A percentile compares a stretch with the other conserved stretches of the same genome.
Conservation (phyloP, 495 filamentous ascomycete species). For the Eremomyces bilateralis region DNA sequence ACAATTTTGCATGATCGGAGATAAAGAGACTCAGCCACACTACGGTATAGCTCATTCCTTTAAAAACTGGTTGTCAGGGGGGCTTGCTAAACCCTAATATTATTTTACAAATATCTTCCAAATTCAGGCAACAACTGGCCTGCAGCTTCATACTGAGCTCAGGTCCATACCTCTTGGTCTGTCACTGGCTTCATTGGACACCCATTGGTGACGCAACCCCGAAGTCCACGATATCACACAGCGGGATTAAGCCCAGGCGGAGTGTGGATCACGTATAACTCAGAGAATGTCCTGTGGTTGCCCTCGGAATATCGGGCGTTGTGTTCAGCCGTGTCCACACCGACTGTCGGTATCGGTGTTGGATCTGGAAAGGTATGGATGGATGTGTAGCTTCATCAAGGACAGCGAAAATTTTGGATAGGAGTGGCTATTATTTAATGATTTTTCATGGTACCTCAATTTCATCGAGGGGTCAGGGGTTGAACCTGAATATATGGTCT, state of each 20-base stretch:
- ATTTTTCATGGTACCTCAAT: slow-evolving; percentile 8
- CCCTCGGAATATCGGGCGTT: slow-evolving; percentile 14
- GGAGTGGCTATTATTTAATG: slow-evolving; percentile 12
- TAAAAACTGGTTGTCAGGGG: too few species aligned
- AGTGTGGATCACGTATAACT: slow-evolving; percentile 12
- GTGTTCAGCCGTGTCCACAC: slow-evolving; percentile 10
- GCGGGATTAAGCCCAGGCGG: slow-evolving; percentile 9
- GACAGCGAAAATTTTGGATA: too few species aligned
- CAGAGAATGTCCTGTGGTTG: slow-evolving; percentile 11
- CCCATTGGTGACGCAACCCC: background rate
- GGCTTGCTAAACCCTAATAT: too few species aligned
- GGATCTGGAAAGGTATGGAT: slow-evolving; percentile 11
- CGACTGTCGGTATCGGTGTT: slow-evolving; percentile 6
- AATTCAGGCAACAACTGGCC: too few species aligned
- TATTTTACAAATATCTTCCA: too few species aligned
- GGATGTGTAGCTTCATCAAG: too few species aligned
- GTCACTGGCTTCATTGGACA: too few species aligned
- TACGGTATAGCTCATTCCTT: too few species aligned
- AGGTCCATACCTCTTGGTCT: too few species aligned
- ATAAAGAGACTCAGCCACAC: too few species aligned
- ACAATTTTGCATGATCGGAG: too few species aligned
- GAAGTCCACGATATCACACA: slow-evolving; percentile 7
- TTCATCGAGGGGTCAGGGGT: slow-evolving; percentile 3
- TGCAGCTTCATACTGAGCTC: too few species aligned
- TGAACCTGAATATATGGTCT: slow-evolving; percentile 7